A percentile compares a stretch with the other conserved stretches of the same genome.
phyloP scores from a whole-genome alignment of 2,329 filamentous ascomycete genomes.

The Pseudophaeomoniella oleicola region DNA sequence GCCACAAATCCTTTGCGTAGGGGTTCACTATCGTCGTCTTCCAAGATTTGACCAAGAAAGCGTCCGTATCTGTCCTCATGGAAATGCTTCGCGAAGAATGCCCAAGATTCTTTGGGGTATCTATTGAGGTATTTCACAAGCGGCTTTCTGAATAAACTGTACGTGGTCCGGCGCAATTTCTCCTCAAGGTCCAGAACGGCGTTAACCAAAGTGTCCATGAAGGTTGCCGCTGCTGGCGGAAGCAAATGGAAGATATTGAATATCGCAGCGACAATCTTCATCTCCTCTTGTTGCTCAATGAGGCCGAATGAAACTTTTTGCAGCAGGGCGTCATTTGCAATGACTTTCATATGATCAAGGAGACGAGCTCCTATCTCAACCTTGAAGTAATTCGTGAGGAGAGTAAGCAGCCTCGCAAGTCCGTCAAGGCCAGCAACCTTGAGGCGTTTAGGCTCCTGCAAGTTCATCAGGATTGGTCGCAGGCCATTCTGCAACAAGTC shows the following conservation, averaged over 20 bases:
- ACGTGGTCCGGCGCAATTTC: constrained; percentile 69
- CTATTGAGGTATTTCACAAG: constrained; percentile 88
- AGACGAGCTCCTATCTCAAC: constrained; percentile 88
- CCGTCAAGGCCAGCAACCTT: constrained; percentile 84
- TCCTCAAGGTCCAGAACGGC: constrained; percentile 81
- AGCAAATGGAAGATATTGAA: constrained; percentile 97
- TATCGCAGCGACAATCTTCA: constrained; percentile 90
- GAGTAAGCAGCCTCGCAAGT: constrained; percentile 70
- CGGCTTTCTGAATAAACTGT: constrained; percentile 81
- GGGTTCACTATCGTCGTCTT: constrained; percentile 57
- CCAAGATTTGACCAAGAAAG: constrained; percentile 76
- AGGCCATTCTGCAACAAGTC: constrained; percentile 89
- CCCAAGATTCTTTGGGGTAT: constrained; percentile 79
- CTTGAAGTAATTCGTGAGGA: constrained; percentile 97
- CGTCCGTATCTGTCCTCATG: constrained; percentile 79
- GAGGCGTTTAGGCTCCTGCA: constrained; percentile 84
- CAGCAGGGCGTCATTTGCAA: constrained; percentile 65
- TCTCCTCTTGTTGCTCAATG: constrained; percentile 79
- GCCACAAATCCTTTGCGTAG: constrained; percentile 61
- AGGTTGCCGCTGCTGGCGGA: constrained; percentile 74
- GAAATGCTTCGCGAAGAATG: constrained; percentile 61
- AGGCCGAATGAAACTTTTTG: constrained; percentile 90
- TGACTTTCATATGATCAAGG: constrained; percentile 84
- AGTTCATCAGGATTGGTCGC: constrained; percentile 85
- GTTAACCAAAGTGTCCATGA: constrained; percentile 80